phyloP scores from a whole-genome alignment of 495 filamentous ascomycete genomes.

The Rusavskia elegans region DNA sequence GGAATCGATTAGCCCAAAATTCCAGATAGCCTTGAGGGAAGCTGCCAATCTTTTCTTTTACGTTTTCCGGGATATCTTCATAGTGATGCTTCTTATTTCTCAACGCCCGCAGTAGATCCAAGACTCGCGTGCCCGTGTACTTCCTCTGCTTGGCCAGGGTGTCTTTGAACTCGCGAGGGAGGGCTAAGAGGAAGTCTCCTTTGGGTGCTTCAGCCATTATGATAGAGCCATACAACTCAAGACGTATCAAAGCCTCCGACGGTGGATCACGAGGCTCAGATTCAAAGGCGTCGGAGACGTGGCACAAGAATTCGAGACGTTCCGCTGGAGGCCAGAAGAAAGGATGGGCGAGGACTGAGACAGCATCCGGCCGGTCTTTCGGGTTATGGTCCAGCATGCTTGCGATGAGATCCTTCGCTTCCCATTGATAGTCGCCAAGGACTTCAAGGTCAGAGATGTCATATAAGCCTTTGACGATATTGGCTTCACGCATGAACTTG shows the following conservation, averaged over 20 bases:
- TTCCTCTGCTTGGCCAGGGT: slow-evolving; percentile 87
- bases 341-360: slow-evolving; percentile 70
- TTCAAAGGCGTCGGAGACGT: slow-evolving; percentile 90
- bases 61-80: slow-evolving; percentile 67
- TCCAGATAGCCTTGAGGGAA: slow-evolving; percentile 71
- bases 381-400: slow-evolving; percentile 69
- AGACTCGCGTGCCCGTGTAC: slow-evolving; percentile 66
- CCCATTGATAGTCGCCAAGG: slow-evolving; percentile 66
- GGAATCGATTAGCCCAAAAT: slow-evolving; percentile 75
- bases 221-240: slow-evolving; percentile 40
- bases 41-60: slow-evolving; percentile 65
- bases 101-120: slow-evolving; percentile 78
- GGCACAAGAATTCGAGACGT: slow-evolving; percentile 76
- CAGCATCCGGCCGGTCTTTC: slow-evolving; percentile 50
- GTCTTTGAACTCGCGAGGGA: slow-evolving; percentile 72
- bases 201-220: slow-evolving; percentile 35
- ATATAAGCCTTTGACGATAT: slow-evolving; percentile 77
- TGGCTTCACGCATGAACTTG: slow-evolving; percentile 87
- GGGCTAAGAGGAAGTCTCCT: slow-evolving; percentile 56
- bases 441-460: slow-evolving; percentile 53
- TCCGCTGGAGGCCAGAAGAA: slow-evolving; percentile 92
- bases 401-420: slow-evolving; percentile 70
- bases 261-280: slow-evolving; percentile 70
- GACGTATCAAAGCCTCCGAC: slow-evolving; percentile 42
- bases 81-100: slow-evolving; percentile 96